A percentile compares a stretch with the other conserved stretches of the same genome.
phyloP scores from a whole-genome alignment of 2,329 filamentous ascomycete genomes.

The Lasiodiplodia citricola region DNA sequence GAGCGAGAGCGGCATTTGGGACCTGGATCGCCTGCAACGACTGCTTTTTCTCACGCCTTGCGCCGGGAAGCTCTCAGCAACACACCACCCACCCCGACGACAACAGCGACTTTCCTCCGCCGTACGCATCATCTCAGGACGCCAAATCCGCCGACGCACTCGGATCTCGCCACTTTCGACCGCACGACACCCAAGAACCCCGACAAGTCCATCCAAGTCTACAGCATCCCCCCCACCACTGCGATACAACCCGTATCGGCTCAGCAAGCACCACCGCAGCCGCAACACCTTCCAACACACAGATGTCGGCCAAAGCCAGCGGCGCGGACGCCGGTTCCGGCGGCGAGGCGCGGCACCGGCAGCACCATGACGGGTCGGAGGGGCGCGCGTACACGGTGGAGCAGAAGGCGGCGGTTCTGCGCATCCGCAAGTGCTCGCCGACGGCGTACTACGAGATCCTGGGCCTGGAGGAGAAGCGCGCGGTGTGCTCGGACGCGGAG shows the following conservation, averaged over 20 bases:
- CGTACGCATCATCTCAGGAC: neutral
- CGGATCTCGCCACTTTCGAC: neutral
- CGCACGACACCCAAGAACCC: neutral
- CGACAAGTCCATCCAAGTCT: neutral
- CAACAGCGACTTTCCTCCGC: too few species aligned
- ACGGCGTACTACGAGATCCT: slow-evolving; percentile 98
- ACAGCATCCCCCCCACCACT: neutral
- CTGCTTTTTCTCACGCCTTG: neutral
- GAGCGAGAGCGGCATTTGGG: neutral
- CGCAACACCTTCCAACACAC: slow-evolving; percentile 6
- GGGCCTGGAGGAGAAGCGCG: slow-evolving; percentile 68
- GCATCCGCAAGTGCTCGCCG: slow-evolving; percentile 80
- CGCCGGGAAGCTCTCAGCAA: neutral
- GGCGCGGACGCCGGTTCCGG: slow-evolving; percentile 46
- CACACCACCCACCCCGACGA: neutral
- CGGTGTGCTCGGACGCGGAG: slow-evolving; percentile 75
- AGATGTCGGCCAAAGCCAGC: slow-evolving; percentile 52
- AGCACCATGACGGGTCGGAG: slow-evolving; percentile 78
- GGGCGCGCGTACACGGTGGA: slow-evolving; percentile 82
- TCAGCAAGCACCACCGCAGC: slow-evolving; percentile 11
- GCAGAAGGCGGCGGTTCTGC: slow-evolving; percentile 88
- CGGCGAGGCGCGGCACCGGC: slow-evolving; percentile 54
- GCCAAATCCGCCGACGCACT: neutral
- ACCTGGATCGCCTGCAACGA: neutral
- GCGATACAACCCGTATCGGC: neutral